Conservation (phyloP, 192 early-diverging fungal genomes). For the Chytriomyces hyalinus region DNA sequence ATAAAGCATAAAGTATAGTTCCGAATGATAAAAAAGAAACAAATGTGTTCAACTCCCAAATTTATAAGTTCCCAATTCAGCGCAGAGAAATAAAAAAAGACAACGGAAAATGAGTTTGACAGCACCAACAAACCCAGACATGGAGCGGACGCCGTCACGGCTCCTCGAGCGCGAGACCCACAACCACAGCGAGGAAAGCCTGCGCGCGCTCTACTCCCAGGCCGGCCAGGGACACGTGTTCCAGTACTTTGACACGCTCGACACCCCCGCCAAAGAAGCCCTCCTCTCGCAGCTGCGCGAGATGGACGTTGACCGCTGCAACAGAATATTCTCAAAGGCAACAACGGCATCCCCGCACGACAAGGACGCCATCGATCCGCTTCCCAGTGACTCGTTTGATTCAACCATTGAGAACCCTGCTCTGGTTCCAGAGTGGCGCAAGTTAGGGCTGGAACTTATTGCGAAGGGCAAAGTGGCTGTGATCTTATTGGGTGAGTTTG, state of each 20-base stretch:
- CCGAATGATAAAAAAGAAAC: no score
- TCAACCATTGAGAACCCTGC: slow-evolving; percentile 49
- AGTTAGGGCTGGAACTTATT: slow-evolving; percentile 78
- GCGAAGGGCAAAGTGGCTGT: slow-evolving; percentile 89
- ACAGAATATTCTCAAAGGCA: slow-evolving; percentile 82
- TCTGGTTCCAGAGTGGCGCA: slow-evolving; percentile 71
- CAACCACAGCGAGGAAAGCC: slow-evolving; percentile 4
- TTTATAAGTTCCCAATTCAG: no score
- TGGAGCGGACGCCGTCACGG: neutral
- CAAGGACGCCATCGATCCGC: slow-evolving; percentile 65
- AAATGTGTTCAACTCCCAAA: no score
- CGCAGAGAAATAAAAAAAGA: no score
- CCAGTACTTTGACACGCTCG: slow-evolving; percentile 75
- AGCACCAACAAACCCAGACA: no score
- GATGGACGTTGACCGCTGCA: slow-evolving; percentile 82
- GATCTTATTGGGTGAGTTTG: slow-evolving; percentile 79
- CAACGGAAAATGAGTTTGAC: no score
- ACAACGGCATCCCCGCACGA: slow-evolving; percentile 54
- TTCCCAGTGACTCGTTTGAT: slow-evolving; percentile 64
- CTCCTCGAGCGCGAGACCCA: neutral
- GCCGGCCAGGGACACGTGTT: slow-evolving; percentile 91
- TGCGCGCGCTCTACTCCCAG: slow-evolving; percentile 55
- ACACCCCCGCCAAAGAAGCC: slow-evolving; percentile 55
- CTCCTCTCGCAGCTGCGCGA: slow-evolving; percentile 70
- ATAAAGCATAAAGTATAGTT: no score